Base-by-base conservation (phyloP, 371 early-diverging fungal genomes). In the Mucor irregularis region DNA sequence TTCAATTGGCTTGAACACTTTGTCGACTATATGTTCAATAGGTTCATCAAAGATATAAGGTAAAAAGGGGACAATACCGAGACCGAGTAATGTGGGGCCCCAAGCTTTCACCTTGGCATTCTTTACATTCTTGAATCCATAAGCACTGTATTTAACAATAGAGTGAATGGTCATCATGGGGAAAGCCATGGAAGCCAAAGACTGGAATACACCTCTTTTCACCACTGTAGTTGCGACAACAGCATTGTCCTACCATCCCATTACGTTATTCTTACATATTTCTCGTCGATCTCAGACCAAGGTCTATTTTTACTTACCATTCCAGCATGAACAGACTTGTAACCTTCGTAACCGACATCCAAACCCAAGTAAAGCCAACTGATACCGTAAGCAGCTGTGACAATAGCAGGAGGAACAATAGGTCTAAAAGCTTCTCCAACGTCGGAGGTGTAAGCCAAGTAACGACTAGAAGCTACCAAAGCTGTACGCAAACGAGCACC, bases 381-480 rank as follows among this genome's bases (percentile, higher is more conserved):
- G 45, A 88, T 61, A 24, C 80, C 86, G 56, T 87, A 89, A 21
- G 87, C 82, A 38, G 83, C 77, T 30, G 72, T 80, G 48, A 90
- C 90, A 16, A 88, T 33, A 13, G 51, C 7, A 3, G 77, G 79
- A n/a, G 73, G 61, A 13, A 86, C 83, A 33, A 89, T 74, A 16
- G 91, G 91, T 24, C 91, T 76, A 59, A 91, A 87, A 3, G 89
- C 90, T 59, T 91, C 91, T 31, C 91, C 91, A 21, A 90, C 79
- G 55, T 90, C 89, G 13, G 83, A 84, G 5, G 86, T 83, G 62
- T 86, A 90, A 14, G 88, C 90, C 40, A 89, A 71, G 56, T 85
- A 83, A 26, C 87, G 76, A 17, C 76, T 70, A 10, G 83, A 83
- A 17, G 85, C 86, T 6, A 66, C 55, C 21, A 84, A 61, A 22